These are phyloP conservation scores for Drechslerella stenobrocha DNA, from an alignment of 2,329 filamentous ascomycete genomes.

Conservation along the genomic window DNA sequence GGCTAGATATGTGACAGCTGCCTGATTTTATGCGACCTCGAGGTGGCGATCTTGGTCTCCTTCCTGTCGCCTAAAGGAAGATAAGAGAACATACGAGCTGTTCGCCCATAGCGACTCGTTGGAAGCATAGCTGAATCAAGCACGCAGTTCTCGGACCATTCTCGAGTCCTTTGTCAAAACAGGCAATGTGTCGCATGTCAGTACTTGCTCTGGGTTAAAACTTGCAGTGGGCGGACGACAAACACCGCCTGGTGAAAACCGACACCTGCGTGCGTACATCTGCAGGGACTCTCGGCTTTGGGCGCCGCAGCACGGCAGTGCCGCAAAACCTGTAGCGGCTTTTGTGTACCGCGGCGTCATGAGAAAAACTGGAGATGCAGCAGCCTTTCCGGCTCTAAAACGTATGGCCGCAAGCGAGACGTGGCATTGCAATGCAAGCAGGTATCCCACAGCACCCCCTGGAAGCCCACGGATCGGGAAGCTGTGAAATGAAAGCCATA, in stretches of 20 bases:
- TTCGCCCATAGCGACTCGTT: constrained; percentile 44
- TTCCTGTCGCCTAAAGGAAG: constrained; percentile 47
- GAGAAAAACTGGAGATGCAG: constrained; percentile 31
- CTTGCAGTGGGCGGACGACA: too few relatives aligned
- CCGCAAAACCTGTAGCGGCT: neutral
- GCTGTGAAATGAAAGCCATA: constrained; percentile 38
- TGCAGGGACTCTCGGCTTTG: too few relatives aligned
- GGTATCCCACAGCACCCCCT: constrained; percentile 27
- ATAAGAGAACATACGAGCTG: constrained; percentile 40
- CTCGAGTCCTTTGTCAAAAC: constrained; percentile 32
- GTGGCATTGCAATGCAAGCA: constrained; percentile 26
- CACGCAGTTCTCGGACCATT: constrained; percentile 21
- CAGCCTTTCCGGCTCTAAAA: constrained; percentile 33
- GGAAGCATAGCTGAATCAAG: constrained; percentile 18
- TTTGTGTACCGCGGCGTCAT: neutral
- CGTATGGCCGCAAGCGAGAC: constrained; percentile 39
- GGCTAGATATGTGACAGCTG: constrained; percentile 42
- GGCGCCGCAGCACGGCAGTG: too few relatives aligned
- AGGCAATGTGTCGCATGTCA: constrained; percentile 38
- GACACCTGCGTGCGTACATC: too few relatives aligned
- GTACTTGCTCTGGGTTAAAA: neutral
- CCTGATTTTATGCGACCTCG: constrained; percentile 28
- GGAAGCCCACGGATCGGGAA: constrained; percentile 37
- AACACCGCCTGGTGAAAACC: constrained; percentile 18
- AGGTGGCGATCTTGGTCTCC: constrained; percentile 8